Evolutionary conservation across 2,329 filamentous ascomycete species (phyloP).

Genomic region (Graphilbum fragrans): DNA sequence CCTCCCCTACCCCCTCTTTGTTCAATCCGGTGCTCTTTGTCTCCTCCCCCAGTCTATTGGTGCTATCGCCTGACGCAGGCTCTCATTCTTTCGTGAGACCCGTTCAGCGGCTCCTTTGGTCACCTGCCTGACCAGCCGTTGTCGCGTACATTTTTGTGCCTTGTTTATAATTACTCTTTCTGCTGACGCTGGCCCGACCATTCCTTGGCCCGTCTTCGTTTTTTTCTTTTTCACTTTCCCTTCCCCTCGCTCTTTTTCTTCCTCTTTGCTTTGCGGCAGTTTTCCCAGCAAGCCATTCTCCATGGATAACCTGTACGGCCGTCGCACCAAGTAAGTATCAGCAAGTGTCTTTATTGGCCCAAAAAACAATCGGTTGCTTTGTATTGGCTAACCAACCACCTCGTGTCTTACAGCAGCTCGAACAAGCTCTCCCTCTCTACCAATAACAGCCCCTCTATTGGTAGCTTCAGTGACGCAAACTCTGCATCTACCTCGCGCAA

Average conservation of each 20-base stretch:
- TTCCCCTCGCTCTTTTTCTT: not conserved
- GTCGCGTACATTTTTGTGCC: too few relatives aligned
- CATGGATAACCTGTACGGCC: conserved; percentile 64
- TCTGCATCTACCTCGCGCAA: conserved; percentile 43
- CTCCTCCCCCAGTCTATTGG: too few relatives aligned
- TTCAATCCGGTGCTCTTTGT: too few relatives aligned
- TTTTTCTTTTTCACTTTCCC: not conserved
- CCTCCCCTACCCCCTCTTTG: too few relatives aligned
- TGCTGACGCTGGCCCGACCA: too few relatives aligned
- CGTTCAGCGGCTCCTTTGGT: too few relatives aligned
- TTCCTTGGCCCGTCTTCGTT: not conserved
- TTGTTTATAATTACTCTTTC: too few relatives aligned
- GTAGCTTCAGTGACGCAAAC: conserved; percentile 17
- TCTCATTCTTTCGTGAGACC: too few relatives aligned
- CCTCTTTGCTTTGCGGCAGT: not conserved
- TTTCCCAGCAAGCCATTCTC: conserved; percentile 18
- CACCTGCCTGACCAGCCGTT: not conserved
- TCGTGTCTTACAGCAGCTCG: conserved; percentile 37
- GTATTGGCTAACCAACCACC: not conserved
- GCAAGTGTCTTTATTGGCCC: not conserved
- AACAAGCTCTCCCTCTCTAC: conserved; percentile 88
- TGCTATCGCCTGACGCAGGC: too few relatives aligned
- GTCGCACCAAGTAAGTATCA: conserved; percentile 63
- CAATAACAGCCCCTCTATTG: conserved; percentile 5
- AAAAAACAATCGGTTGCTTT: conserved; percentile 2